Percentiles rank a stretch among this genome's conserved stretches.
phyloP scores from a whole-genome alignment of 23 red algal species.

The Chondrus crispus region DNA sequence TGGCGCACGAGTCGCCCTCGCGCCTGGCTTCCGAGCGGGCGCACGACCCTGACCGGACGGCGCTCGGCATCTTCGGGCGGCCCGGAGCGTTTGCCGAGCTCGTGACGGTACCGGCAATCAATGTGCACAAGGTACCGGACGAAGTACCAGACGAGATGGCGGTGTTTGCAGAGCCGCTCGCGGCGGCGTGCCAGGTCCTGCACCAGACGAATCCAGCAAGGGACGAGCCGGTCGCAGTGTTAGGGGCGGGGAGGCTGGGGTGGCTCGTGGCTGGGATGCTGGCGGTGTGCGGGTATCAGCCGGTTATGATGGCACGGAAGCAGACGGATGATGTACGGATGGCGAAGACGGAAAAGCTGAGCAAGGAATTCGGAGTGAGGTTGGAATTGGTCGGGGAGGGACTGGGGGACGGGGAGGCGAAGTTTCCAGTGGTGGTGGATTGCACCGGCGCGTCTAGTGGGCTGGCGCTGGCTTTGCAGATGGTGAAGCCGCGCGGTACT shows the following conservation, averaged over 20 bases:
- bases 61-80: conserved; percentile 32
- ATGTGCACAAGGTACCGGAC: conserved; percentile 28
- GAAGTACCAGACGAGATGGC: conserved; percentile 13
- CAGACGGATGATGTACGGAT: not conserved
- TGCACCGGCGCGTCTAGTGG: conserved; percentile 28
- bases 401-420: not conserved
- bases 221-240: not conserved
- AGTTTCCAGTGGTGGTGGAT: conserved; percentile 24
- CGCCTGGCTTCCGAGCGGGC: conserved; percentile 18
- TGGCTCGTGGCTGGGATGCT: conserved; percentile 25
- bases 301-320: not conserved
- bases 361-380: not conserved
- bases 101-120: conserved; percentile 29
- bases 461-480: conserved; percentile 10
- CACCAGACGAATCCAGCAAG: not conserved
- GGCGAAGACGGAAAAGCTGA: not conserved
- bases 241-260: conserved; percentile 36
- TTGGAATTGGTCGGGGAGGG: not conserved
- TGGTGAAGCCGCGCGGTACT: conserved; percentile 47
- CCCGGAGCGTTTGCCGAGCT: conserved; percentile 39
- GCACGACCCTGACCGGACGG: conserved; percentile 22
- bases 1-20: not conserved
- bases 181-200: conserved; percentile 29
- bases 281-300: not conserved
- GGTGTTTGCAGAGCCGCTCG: conserved; percentile 43